phyloP scores from a whole-genome alignment of 805 yeast species.

The Yamadazyma laniorum region DNA sequence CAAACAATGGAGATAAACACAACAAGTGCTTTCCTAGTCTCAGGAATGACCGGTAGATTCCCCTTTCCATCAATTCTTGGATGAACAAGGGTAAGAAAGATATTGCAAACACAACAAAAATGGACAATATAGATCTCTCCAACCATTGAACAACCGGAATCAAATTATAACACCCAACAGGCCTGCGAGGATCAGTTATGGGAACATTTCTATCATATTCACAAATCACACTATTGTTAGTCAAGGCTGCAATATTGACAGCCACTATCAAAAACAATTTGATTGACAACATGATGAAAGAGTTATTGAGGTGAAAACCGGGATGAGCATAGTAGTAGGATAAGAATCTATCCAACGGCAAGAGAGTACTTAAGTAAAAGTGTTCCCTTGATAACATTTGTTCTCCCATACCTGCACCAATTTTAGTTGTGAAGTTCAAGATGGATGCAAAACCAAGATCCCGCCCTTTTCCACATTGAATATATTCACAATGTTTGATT shows the following conservation, averaged over 20 bases:
- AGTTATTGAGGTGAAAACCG: constrained; percentile 81
- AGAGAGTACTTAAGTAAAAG: constrained; percentile 75
- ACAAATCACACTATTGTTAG: constrained; percentile 71
- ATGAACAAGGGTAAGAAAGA: constrained; percentile 76
- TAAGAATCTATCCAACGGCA: constrained; percentile 77
- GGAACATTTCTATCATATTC: constrained; percentile 63
- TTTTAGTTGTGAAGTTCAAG: constrained; percentile 80
- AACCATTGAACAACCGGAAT: constrained; percentile 78
- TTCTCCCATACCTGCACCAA: constrained; percentile 94
- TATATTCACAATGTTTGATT: constrained; percentile 83
- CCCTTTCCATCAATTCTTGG: constrained; percentile 81
- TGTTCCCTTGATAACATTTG: constrained; percentile 84
- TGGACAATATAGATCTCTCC: constrained; percentile 75
- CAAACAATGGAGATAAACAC: constrained; percentile 77
- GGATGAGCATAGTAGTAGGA: constrained; percentile 85
- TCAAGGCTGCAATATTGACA: constrained; percentile 69
- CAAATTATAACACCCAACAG: constrained; percentile 72
- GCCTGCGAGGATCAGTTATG: constrained; percentile 61
- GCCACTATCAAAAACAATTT: constrained; percentile 69
- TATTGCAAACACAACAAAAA: constrained; percentile 78
- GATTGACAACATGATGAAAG: constrained; percentile 73
- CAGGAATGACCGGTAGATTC: constrained; percentile 70
- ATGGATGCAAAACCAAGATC: constrained; percentile 86
- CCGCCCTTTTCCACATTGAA: constrained; percentile 90
- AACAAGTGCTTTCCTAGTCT: constrained; percentile 67